Evolutionary conservation across 2,329 filamentous ascomycete species (phyloP).

Genomic region (Pezicula carpinea): DNA sequence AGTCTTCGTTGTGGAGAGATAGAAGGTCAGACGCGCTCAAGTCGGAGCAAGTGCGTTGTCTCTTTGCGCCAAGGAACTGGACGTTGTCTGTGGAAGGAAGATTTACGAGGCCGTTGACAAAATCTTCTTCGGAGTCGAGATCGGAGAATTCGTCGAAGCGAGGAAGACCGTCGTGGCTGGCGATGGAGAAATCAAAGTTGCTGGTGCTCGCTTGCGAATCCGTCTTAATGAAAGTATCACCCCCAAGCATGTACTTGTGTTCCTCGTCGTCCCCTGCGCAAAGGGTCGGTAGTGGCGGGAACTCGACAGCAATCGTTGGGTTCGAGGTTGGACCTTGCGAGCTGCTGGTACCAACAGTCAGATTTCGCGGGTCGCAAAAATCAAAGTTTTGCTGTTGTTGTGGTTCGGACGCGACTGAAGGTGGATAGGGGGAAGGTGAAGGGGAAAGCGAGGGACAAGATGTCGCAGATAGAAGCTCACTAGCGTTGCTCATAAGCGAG

Average conservation of each 20-base stretch:
- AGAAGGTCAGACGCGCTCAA: conserved; percentile 50
- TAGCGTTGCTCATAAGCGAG: conserved; percentile 58
- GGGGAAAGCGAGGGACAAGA: conserved; percentile 83
- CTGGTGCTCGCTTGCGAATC: conserved; percentile 34
- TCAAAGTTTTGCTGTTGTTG: conserved; percentile 57
- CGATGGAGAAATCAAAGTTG: conserved; percentile 47
- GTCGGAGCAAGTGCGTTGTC: conserved; percentile 62
- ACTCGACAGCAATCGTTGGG: conserved; percentile 48
- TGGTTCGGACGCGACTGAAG: conserved; percentile 58
- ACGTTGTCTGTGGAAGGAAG: conserved; percentile 57
- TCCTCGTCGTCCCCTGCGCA: conserved; percentile 61
- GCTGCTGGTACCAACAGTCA: conserved; percentile 59
- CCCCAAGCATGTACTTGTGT: conserved; percentile 40
- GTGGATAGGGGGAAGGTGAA: conserved; percentile 75
- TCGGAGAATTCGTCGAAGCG: conserved; percentile 84
- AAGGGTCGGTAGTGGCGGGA: conserved; percentile 59
- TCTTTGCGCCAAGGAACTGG: conserved; percentile 59
- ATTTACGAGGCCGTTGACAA: conserved; percentile 68
- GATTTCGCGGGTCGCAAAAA: conserved; percentile 87
- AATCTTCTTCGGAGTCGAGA: conserved; percentile 87
- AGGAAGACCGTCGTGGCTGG: conserved; percentile 57
- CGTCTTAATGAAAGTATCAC: conserved; percentile 46
- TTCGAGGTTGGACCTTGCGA: conserved; percentile 23
- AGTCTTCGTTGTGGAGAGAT: conserved; percentile 70
- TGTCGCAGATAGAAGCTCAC: conserved; percentile 67